phyloP scores from a whole-genome alignment of 2,329 filamentous ascomycete species.

The Talaromyces amestolkiae region DNA sequence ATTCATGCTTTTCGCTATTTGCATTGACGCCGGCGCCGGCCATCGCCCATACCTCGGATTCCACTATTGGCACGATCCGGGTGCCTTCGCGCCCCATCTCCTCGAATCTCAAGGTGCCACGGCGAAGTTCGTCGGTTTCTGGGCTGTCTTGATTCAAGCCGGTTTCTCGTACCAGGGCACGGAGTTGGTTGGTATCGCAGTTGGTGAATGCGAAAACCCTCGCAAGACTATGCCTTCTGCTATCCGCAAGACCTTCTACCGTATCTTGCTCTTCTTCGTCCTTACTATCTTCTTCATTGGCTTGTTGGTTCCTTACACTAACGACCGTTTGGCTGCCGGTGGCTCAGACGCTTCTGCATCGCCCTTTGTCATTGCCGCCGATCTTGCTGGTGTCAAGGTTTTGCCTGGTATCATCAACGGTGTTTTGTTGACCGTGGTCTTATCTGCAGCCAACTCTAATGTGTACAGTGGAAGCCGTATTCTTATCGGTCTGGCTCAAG shows the following conservation, averaged over 20 bases:
- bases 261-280: conserved; percentile 63
- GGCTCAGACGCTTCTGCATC: conserved; percentile 53
- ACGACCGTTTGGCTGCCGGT: conserved; percentile 46
- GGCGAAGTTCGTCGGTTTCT: conserved; percentile 53
- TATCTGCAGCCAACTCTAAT: conserved; percentile 75
- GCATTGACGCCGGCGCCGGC: conserved; percentile 57
- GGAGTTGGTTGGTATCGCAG: conserved; percentile 56
- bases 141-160: conserved; percentile 51
- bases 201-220: conserved; percentile 59
- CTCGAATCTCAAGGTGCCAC: conserved; percentile 44
- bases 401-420: conserved; percentile 73
- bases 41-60: conserved; percentile 51
- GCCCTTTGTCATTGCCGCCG: conserved; percentile 45
- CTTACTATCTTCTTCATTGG: conserved; percentile 58
- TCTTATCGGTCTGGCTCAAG: conserved; percentile 63
- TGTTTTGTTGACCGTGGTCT: conserved; percentile 72
- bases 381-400: conserved; percentile 59
- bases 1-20: conserved; percentile 52
- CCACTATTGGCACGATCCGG: conserved; percentile 51
- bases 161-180: conserved; percentile 57
- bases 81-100: conserved; percentile 48
- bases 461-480: conserved; percentile 71
- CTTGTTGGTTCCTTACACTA: conserved; percentile 57
- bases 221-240: conserved; percentile 60
- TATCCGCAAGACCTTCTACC: conserved; percentile 59